Evolutionary conservation across 2,329 filamentous ascomycete species (phyloP), one percentile per base, ranked within the genome.

Genomic region (Simplicillium aogashimaense): DNA sequence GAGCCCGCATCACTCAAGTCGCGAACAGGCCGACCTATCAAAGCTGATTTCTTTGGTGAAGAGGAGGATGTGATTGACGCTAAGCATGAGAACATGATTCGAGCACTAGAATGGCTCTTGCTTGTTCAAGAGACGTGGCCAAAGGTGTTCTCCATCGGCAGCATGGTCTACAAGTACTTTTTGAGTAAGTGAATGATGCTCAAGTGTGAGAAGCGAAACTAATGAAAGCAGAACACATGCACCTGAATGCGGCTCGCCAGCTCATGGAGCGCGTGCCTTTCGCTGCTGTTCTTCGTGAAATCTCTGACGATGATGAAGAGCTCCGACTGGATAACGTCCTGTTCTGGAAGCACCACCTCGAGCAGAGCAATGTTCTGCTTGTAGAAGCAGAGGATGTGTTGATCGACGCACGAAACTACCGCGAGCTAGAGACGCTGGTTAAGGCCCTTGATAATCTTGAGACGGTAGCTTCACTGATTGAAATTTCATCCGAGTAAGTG

Each of bases 41-140:
- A 73, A 54, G 65, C 73, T 6, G 78, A 83, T 44, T 85, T 94
- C 53, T 76, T 89, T 39, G 79, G 81, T 4, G 75, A 78, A 2
- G 68, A 78, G 61, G 63, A 66, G 8, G 67, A 66, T 41, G 53
- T 51, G 9, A 64, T 80, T 9, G 70, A 78, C 7, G 61, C 70
- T 34, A 76, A 83, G 43, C 81, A 90, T 46, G 76, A 82, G 50
- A 60, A 72, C 29, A 70, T 95, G 38, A 86, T 95, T 35, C 75
- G 83, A 42, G 80, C 84, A 30, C 64, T 95, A 43, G 85, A 94
- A 54, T 97, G 90, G 89, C 81, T 90, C 56, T 65, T 86, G 43
- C 72, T 86, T 41, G 74, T 90, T 8, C 76, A 83, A 37, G 81
- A 76, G 11, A 72, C 84, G 40, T 89, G 83, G 81, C 67, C 72